Conservation (phyloP, 2,329 filamentous ascomycete genomes). For the Ploettnerulaceae sp. region DNA sequence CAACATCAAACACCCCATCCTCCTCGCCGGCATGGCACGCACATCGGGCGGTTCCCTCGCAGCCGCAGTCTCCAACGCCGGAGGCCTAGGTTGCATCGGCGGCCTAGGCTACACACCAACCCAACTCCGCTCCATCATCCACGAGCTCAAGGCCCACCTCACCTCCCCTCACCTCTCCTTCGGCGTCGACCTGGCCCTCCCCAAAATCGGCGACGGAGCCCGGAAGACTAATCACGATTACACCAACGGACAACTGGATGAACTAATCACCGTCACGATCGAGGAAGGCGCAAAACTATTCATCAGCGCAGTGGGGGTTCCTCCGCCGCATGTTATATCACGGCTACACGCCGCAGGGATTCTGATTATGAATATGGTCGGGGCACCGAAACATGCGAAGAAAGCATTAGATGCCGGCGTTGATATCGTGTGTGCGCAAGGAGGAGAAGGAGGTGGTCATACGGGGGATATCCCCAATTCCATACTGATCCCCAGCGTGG, state of each 20-base stretch:
- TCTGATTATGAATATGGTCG: constrained; percentile 95
- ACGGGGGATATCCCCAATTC: constrained; percentile 82
- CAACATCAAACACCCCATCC: constrained; percentile 79
- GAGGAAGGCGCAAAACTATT: constrained; percentile 80
- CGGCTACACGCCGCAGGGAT: constrained; percentile 75
- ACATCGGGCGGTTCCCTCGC: constrained; percentile 74
- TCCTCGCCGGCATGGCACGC: constrained; percentile 91
- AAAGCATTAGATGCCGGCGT: constrained; percentile 85
- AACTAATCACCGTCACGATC: constrained; percentile 82
- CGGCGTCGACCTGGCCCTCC: constrained; percentile 85
- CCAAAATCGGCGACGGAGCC: constrained; percentile 78
- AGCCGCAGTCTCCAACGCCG: constrained; percentile 76
- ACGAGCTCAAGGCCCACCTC: constrained; percentile 77
- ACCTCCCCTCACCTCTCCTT: constrained; percentile 67
- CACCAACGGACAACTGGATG: constrained; percentile 80
- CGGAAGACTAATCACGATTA: constrained; percentile 95
- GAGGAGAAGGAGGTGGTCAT: constrained; percentile 89
- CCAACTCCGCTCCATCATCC: constrained; percentile 74
- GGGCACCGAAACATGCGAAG: constrained; percentile 82
- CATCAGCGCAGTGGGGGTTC: constrained; percentile 83
- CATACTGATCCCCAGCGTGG: constrained; percentile 82
- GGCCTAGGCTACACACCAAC: constrained; percentile 67
- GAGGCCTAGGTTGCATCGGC: constrained; percentile 70
- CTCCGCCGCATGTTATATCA: constrained; percentile 67
- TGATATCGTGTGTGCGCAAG: constrained; percentile 88